phyloP scores from a whole-genome alignment of 768 basidiomycete genomes.

The Phylloporus sp. region DNA sequence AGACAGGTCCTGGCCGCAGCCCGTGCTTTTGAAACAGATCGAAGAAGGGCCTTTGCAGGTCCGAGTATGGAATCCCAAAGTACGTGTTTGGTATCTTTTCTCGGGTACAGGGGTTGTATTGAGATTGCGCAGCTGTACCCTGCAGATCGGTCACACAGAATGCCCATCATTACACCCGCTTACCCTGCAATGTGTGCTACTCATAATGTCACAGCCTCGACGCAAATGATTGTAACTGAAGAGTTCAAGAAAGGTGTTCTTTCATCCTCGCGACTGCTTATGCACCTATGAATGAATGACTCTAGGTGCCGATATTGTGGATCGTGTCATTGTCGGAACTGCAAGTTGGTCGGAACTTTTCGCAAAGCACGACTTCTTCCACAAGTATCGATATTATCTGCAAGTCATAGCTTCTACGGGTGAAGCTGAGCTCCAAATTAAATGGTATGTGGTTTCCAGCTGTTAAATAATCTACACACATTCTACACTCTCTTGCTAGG shows the following conservation, averaged over 20 bases:
- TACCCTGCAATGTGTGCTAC: conserved; percentile 99
- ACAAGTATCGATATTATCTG: conserved; percentile 93
- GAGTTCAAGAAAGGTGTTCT: conserved; percentile 90
- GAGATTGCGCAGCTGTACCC: conserved; percentile 69
- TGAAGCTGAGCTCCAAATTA: conserved; percentile 78
- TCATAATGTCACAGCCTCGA: conserved; percentile 94
- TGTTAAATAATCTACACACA: background rate
- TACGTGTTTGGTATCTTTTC: conserved; percentile 24
- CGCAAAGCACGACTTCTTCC: conserved; percentile 93
- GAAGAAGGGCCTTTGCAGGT: conserved; percentile 92
- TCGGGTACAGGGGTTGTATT: background rate
- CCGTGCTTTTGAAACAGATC: conserved; percentile 94
- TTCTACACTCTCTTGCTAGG: conserved; percentile 37
- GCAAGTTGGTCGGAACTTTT: conserved; percentile 94
- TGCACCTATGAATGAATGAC: conserved; percentile 12
- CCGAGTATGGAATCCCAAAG: conserved; percentile 97
- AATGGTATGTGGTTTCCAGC: conserved; percentile 63
- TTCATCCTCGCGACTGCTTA: background rate
- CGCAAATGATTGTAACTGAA: conserved; percentile 92
- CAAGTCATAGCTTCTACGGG: conserved; percentile 93
- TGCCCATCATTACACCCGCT: conserved; percentile 99
- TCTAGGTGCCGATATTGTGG: conserved; percentile 87
- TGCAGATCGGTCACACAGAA: conserved; percentile 88
- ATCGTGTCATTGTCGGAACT: conserved; percentile 81
- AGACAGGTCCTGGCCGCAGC: conserved; percentile 95